phyloP scores from a whole-genome alignment of 768 basidiomycete species.

The Glaciozyma antarctica region DNA sequence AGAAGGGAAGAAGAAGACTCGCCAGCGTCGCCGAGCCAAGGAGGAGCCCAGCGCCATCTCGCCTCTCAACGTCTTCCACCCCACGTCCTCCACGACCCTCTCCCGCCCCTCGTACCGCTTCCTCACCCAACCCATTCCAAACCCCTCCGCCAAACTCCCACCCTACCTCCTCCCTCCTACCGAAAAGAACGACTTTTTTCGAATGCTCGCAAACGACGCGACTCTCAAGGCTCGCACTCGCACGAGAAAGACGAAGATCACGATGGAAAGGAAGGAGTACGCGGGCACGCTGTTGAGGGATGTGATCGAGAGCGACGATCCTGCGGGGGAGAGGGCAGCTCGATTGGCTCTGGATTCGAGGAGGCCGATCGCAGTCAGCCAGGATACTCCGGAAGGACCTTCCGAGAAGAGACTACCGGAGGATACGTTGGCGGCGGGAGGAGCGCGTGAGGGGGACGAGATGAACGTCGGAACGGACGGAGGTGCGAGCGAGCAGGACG shows the following conservation, averaged over 20 bases:
- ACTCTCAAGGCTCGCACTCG: background rate
- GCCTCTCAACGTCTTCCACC: constrained; percentile 9
- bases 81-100: constrained; percentile 12
- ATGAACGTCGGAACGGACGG: background rate
- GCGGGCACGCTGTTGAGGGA: background rate
- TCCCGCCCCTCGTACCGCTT: constrained; percentile 16
- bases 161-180: constrained; percentile 7
- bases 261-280: background rate
- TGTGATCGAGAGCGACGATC: background rate
- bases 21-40: background rate
- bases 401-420: no score
- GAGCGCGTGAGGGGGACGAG: background rate
- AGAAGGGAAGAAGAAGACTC: background rate
- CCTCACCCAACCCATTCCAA: background rate
- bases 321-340: background rate
- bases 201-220: constrained; percentile 1
- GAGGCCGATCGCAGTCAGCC: no score
- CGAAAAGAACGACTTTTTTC: background rate
- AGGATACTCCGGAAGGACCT: no score
- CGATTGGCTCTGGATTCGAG: background rate
- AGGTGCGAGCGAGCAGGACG: background rate
- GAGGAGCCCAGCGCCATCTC: background rate
- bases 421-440: background rate
- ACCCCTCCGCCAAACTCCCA: background rate
- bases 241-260: background rate